phyloP scores from a whole-genome alignment of 2,329 filamentous ascomycete species.

The Claviceps arundinis region DNA sequence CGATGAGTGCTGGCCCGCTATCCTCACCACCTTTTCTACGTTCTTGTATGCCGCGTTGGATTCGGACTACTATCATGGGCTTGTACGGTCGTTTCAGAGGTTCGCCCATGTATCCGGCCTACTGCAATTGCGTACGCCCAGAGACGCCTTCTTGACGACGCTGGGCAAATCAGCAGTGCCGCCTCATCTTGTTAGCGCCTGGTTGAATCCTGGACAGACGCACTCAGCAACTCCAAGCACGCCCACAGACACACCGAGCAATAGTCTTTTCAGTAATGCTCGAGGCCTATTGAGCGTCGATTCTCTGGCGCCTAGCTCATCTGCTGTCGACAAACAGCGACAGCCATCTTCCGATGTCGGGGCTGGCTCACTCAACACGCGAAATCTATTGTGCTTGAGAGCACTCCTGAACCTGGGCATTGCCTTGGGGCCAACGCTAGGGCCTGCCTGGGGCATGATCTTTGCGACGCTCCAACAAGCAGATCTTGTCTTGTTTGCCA shows the following conservation, averaged over 20 bases:
- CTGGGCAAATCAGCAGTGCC: constrained; percentile 88
- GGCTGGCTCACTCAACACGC: constrained; percentile 56
- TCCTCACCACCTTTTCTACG: constrained; percentile 87
- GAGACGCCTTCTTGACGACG: constrained; percentile 90
- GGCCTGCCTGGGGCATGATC: constrained; percentile 77
- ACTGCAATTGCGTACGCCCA: constrained; percentile 67
- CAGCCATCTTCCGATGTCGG: constrained; percentile 44
- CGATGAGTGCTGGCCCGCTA: constrained; percentile 87
- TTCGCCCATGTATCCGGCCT: constrained; percentile 91
- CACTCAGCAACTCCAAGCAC: constrained; percentile 31
- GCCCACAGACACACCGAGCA: constrained; percentile 31
- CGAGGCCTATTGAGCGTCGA: constrained; percentile 64
- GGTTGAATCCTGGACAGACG: constrained; percentile 34
- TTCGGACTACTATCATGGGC: constrained; percentile 80
- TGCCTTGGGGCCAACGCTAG: constrained; percentile 77
- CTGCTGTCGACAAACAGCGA: constrained; percentile 43
- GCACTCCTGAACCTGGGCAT: constrained; percentile 93
- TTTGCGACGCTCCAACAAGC: constrained; percentile 87
- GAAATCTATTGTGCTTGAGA: constrained; percentile 80
- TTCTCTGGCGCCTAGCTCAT: constrained; percentile 45
- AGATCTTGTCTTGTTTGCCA: constrained; percentile 68
- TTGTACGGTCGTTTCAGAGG: constrained; percentile 88
- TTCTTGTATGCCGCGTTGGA: constrained; percentile 88
- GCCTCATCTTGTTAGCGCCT: constrained; percentile 56
- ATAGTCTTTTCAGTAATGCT: constrained; percentile 54